Evolutionary conservation across 441 rosid species (phyloP), one percentile per base, ranked within the genome.

Genomic region (Eutrema salsugineum): DNA sequence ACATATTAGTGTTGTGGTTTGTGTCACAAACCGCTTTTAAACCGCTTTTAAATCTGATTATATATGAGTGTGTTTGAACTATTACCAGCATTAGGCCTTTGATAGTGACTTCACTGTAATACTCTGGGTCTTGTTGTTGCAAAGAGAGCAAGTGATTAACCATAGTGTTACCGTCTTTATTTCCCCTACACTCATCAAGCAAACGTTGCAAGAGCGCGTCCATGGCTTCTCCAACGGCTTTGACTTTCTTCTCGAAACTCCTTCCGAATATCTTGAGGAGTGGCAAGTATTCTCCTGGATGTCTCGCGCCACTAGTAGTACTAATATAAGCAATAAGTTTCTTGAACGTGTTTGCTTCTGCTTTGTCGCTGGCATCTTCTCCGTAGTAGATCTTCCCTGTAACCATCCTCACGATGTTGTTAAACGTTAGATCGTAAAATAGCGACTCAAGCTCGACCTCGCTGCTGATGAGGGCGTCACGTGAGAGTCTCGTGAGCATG

Each of bases 21-120:
- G n/a, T n/a, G 27, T 24, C 27, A 24, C 27, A 24, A 24, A 24
- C 27, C 27, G 3, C 27, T n/a, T n/a, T n/a, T n/a, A n/a, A n/a
- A n/a, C n/a, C n/a, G n/a, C n/a, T 2, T 24, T 24, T 24, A 24
- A 24, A 24, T 24, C 27, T 24, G 27, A 24, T 24, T 24, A 22
- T 5, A 30, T 30, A 36, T 35, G n/a, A 19, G 6, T 38, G 8
- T 17, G 24, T 7, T 7, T 46, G 9, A 43, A 8, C 9, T 11
- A 8, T 75, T 33, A 84, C 91, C 83, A 72, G 42, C 16, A 73
- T 36, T 1, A 85, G 66, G 11, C 83, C 87, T 79, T 83, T 81
- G 77, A 88, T 85, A 9, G 60, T 82, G 28, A 75, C 76, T 28
- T 88, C 85, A 0, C 67, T 66, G 68, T 80, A 86, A 56, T 80